A percentile compares a stretch with the other conserved stretches of the same genome.
Conservation (phyloP, 768 basidiomycete species). For the Termitomyces sp. region DNA sequence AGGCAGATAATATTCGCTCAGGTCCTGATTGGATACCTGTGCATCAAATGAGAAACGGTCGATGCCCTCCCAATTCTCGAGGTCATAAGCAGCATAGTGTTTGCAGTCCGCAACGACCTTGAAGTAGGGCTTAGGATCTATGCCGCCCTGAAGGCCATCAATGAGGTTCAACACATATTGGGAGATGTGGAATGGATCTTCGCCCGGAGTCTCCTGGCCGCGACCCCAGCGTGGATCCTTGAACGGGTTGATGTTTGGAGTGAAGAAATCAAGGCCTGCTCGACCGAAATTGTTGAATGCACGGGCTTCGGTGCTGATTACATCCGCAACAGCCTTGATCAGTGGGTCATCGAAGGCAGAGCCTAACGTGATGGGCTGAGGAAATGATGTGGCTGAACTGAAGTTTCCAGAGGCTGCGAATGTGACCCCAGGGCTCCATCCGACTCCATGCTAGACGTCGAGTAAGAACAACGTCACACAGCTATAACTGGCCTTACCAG, state of each 20-base stretch:
- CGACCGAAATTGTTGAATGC: conserved; percentile 56
- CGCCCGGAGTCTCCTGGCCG: conserved; percentile 62
- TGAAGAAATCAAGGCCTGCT: conserved; percentile 56
- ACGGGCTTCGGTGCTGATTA: conserved; percentile 56
- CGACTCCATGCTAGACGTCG: conserved; percentile 49
- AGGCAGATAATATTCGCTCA: conserved; percentile 54
- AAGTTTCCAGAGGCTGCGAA: conserved; percentile 51
- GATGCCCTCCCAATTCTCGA: conserved; percentile 57
- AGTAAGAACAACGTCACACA: background rate
- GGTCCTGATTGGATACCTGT: conserved; percentile 49
- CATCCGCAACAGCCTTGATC: conserved; percentile 45
- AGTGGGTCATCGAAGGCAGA: conserved; percentile 56
- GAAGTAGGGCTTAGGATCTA: conserved; percentile 49
- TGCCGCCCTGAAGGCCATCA: conserved; percentile 55
- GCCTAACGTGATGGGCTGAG: conserved; percentile 52
- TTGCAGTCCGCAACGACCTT: conserved; percentile 59
- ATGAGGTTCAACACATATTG: conserved; percentile 56
- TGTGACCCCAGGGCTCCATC: conserved; percentile 47
- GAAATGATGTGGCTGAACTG: conserved; percentile 59
- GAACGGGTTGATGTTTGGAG: conserved; percentile 59
- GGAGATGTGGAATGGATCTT: conserved; percentile 53
- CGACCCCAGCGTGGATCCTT: conserved; percentile 65
- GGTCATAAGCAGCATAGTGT: conserved; percentile 58
- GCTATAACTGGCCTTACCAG: conserved; percentile 31
- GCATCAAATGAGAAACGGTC: conserved; percentile 52